Conservation (phyloP, 148 eudicot genomes). For the Persicaria tinctoria region DNA sequence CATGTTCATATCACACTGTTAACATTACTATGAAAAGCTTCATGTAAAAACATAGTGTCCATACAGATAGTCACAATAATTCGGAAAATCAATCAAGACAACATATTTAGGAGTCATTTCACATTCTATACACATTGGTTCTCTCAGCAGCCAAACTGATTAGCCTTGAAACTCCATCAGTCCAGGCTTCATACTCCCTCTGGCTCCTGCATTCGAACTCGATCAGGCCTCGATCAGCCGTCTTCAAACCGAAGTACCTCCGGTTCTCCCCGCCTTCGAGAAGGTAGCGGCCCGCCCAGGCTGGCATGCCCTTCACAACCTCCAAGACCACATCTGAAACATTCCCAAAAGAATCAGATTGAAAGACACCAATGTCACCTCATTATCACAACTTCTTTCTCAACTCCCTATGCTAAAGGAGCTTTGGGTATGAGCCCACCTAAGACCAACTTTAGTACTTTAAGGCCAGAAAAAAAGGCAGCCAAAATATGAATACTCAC, state of each 20-base stretch:
- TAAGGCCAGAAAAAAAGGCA: slow-evolving; percentile 31
- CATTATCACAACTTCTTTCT: slow-evolving; percentile 37
- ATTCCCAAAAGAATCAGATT: slow-evolving; percentile 6
- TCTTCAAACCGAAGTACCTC: slow-evolving; percentile 74
- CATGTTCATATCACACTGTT: too few species aligned
- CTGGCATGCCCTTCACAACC: slow-evolving; percentile 73
- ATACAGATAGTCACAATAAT: background rate
- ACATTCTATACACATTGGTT: slow-evolving; percentile 30
- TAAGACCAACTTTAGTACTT: slow-evolving; percentile 27
- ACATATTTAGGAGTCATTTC: background rate
- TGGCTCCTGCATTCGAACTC: slow-evolving; percentile 90
- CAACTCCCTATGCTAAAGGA: slow-evolving; percentile 59
- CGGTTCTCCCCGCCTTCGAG: slow-evolving; percentile 74
- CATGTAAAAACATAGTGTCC: background rate
- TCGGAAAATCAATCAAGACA: background rate
- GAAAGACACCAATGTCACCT: slow-evolving; percentile 15
- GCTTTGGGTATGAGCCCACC: slow-evolving; percentile 27
- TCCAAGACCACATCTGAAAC: slow-evolving; percentile 72
- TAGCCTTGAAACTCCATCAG: slow-evolving; percentile 81
- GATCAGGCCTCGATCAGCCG: slow-evolving; percentile 60
- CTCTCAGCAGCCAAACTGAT: slow-evolving; percentile 56
- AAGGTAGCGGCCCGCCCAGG: slow-evolving; percentile 94
- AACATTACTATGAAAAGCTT: too few species aligned
- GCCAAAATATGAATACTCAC: slow-evolving; percentile 36
- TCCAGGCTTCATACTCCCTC: slow-evolving; percentile 80